These are phyloP conservation scores for Coleophoma eucalyptorum DNA, from an alignment of 2,329 filamentous ascomycete genomes.

Conservation along the genomic window DNA sequence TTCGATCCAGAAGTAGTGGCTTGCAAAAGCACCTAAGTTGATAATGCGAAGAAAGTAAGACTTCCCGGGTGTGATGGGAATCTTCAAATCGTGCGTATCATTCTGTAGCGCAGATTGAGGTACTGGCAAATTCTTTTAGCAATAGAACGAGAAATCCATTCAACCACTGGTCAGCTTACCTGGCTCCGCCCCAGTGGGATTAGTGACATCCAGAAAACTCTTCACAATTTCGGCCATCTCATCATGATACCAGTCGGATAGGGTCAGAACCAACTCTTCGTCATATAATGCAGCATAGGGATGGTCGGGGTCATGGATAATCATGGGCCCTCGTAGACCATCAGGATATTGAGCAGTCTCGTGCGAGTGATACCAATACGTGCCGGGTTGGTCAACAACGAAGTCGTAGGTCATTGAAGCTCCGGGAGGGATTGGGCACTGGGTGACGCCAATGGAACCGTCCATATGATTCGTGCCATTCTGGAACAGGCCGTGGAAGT, in stretches of 20 bases:
- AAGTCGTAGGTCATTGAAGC: no score
- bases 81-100: constrained; percentile 9
- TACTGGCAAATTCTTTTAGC: no score
- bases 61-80: constrained; percentile 12
- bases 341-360: no score
- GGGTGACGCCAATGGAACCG: constrained; percentile 57
- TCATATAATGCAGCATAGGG: constrained; percentile 35
- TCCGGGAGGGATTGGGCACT: no score
- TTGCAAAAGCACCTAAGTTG: constrained; percentile 13
- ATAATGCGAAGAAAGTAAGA: constrained; percentile 17
- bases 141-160: no score
- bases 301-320: no score
- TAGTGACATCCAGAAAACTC: constrained; percentile 41
- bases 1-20: constrained; percentile 9
- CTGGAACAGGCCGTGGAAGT: constrained; percentile 77
- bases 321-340: no score
- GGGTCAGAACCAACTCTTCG: constrained; percentile 53
- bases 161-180: not conserved
- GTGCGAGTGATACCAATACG: no score
- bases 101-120: constrained; percentile 3
- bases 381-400: no score
- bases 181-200: constrained; percentile 10
- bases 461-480: constrained; percentile 75
- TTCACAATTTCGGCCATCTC: constrained; percentile 22
- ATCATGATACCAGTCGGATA: constrained; percentile 55